Evolutionary conservation across 2,329 filamentous ascomycete genomes (phyloP).

Genomic region (Scedosporium boydii): DNA sequence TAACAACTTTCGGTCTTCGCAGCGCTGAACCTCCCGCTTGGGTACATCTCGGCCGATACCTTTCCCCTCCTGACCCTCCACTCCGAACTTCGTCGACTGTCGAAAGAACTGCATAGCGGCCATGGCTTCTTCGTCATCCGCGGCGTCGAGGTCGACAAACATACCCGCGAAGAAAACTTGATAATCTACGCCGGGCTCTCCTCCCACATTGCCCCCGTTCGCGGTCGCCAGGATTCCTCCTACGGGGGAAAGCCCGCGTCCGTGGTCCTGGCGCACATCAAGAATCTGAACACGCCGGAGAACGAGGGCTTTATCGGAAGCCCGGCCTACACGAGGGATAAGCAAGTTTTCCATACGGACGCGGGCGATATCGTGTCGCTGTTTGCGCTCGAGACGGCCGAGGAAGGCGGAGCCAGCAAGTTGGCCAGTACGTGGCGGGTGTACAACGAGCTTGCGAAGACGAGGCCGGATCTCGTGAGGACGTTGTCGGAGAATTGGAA

Average conservation of each 20-base stretch:
- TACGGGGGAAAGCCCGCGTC: slow-evolving; percentile 36
- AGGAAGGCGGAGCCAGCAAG: slow-evolving; percentile 41
- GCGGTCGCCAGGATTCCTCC: slow-evolving; percentile 45
- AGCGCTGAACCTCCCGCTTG: slow-evolving; percentile 27
- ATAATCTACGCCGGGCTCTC: slow-evolving; percentile 52
- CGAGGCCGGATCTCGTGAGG: slow-evolving; percentile 46
- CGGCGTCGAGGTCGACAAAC: slow-evolving; percentile 41
- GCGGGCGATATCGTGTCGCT: slow-evolving; percentile 43
- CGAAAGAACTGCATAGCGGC: slow-evolving; percentile 42
- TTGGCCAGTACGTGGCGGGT: slow-evolving; percentile 45
- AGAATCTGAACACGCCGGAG: slow-evolving; percentile 37
- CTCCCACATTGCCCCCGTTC: slow-evolving; percentile 43
- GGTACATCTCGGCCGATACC: slow-evolving; percentile 34
- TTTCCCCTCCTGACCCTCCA: slow-evolving; percentile 45
- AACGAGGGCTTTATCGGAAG: slow-evolving; percentile 7
- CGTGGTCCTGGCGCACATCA: slow-evolving; percentile 49
- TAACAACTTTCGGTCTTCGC: neutral
- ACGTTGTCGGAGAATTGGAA: slow-evolving; percentile 30
- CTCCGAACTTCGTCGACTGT: slow-evolving; percentile 31
- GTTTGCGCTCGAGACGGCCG: slow-evolving; percentile 39
- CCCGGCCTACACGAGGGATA: slow-evolving; percentile 16
- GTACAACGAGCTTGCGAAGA: slow-evolving; percentile 51
- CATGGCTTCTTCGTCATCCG: slow-evolving; percentile 55
- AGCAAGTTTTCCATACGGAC: slow-evolving; percentile 52
- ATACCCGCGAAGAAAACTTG: slow-evolving; percentile 47